Conservation (phyloP, 2,329 filamentous ascomycete genomes). For the Epichloe glyceriae region DNA sequence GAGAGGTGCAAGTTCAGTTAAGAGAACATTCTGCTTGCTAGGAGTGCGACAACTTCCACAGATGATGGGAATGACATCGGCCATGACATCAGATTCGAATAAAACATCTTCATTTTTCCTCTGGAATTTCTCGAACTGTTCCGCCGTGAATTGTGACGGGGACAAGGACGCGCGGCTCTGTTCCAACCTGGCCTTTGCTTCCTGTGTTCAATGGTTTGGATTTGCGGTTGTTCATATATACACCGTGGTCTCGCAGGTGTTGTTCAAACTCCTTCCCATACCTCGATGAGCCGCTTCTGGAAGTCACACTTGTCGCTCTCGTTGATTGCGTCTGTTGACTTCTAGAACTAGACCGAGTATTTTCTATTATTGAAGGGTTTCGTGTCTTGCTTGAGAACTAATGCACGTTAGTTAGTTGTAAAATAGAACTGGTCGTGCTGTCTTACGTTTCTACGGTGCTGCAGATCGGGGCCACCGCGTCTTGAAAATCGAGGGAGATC, state of each 20-base stretch:
- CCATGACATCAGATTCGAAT: neutral
- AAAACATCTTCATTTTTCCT: neutral
- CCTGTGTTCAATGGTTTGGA: conserved; percentile 15
- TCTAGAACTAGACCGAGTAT: neutral
- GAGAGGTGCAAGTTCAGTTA: conserved; percentile 19
- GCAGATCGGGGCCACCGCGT: conserved; percentile 1
- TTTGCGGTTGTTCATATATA: conserved; percentile 1
- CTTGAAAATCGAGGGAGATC: neutral
- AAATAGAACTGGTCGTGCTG: conserved; percentile 19
- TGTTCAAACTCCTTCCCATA: conserved; percentile 3
- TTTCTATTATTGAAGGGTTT: neutral
- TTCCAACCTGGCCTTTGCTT: neutral
- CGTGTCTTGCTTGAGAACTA: neutral
- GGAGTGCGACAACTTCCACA: conserved; percentile 12
- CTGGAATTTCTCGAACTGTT: neutral
- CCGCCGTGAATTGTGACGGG: neutral
- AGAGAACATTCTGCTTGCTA: conserved; percentile 2
- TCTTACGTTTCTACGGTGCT: neutral
- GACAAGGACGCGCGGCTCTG: neutral
- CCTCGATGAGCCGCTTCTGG: neutral
- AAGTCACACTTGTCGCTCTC: neutral
- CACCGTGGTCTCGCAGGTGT: neutral
- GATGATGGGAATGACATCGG: conserved; percentile 4
- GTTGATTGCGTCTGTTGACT: neutral
- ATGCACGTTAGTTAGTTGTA: neutral